phyloP scores from a whole-genome alignment of 768 basidiomycete genomes.

The Fibroporia radiculosa region DNA sequence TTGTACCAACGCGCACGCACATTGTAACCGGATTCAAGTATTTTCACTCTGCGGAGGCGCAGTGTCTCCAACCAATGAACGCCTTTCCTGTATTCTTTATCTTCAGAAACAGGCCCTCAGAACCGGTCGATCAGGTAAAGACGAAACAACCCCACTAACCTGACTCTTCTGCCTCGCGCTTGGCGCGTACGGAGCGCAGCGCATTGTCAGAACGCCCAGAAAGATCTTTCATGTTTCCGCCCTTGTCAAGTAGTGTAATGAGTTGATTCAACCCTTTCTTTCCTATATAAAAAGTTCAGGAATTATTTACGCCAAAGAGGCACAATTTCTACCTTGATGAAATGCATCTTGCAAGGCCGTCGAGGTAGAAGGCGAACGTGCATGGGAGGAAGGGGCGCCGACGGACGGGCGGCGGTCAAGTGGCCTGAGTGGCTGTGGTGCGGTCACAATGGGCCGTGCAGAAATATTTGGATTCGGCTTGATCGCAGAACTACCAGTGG shows the following conservation, averaged over 20 bases:
- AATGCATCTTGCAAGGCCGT: slow-evolving; percentile 84
- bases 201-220: slow-evolving; percentile 57
- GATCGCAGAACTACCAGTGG: slow-evolving; percentile 30
- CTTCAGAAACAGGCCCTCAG: slow-evolving; percentile 28
- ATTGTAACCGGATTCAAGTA: slow-evolving; percentile 73
- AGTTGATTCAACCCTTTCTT: slow-evolving; percentile 84
- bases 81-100: slow-evolving; percentile 85
- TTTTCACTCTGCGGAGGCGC: slow-evolving; percentile 73
- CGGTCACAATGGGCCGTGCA: slow-evolving; percentile 48
- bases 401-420: slow-evolving; percentile 69
- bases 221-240: slow-evolving; percentile 54
- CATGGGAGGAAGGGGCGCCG: slow-evolving; percentile 43
- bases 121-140: neutral
- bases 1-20: slow-evolving; percentile 31
- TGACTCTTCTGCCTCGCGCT: slow-evolving; percentile 88
- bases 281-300: slow-evolving; percentile 39
- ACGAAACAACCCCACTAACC: slow-evolving; percentile 35
- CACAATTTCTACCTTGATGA: slow-evolving; percentile 73
- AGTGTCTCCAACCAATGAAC: slow-evolving; percentile 93
- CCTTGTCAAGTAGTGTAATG: slow-evolving; percentile 80
- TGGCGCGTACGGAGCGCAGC: slow-evolving; percentile 70
- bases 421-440: slow-evolving; percentile 69
- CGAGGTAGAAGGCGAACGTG: slow-evolving; percentile 76
- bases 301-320: neutral
- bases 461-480: slow-evolving; percentile 38